A percentile compares a stretch with the other conserved stretches of the same genome.
phyloP scores from a whole-genome alignment of 2,329 filamentous ascomycete genomes.

The Penicillium sp. region DNA sequence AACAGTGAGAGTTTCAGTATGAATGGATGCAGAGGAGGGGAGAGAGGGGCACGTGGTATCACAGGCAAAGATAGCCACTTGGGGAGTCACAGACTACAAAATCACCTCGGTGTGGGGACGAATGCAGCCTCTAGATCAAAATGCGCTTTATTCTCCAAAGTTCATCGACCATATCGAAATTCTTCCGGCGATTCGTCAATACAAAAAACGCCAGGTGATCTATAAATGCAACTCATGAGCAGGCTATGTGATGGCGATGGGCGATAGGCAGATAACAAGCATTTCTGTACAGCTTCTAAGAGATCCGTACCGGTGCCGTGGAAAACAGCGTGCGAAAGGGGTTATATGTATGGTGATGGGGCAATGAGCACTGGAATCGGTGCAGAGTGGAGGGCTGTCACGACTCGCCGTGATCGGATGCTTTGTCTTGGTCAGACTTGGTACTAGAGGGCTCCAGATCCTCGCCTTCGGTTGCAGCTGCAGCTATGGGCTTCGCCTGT shows the following conservation, averaged over 20 bases:
- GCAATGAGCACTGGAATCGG: too few species aligned
- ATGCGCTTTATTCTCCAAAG: too few species aligned
- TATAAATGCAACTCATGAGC: constrained; percentile 18
- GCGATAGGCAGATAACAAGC: constrained; percentile 12
- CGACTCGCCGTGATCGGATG: constrained; percentile 15
- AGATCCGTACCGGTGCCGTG: neutral
- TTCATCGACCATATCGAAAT: too few species aligned
- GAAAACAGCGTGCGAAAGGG: constrained; percentile 6
- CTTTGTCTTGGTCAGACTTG: constrained; percentile 12
- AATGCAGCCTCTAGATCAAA: too few species aligned
- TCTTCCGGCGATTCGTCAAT: too few species aligned
- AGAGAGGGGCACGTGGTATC: too few species aligned
- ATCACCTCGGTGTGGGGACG: too few species aligned
- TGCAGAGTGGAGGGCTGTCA: constrained; percentile 5
- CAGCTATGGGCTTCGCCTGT: constrained; percentile 35
- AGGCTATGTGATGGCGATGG: constrained; percentile 14
- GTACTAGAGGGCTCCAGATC: constrained; percentile 9
- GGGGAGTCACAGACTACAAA: too few species aligned
- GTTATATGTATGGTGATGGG: constrained; percentile 12
- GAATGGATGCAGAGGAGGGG: too few species aligned
- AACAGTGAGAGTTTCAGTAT: too few species aligned
- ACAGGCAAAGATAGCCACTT: too few species aligned
- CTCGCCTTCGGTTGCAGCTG: constrained; percentile 3
- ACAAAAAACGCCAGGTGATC: constrained; percentile 17
- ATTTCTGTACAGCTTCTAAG: constrained; percentile 16